Conservation (phyloP, 495 filamentous ascomycete species). For the Pseudotulostoma volvatum region DNA sequence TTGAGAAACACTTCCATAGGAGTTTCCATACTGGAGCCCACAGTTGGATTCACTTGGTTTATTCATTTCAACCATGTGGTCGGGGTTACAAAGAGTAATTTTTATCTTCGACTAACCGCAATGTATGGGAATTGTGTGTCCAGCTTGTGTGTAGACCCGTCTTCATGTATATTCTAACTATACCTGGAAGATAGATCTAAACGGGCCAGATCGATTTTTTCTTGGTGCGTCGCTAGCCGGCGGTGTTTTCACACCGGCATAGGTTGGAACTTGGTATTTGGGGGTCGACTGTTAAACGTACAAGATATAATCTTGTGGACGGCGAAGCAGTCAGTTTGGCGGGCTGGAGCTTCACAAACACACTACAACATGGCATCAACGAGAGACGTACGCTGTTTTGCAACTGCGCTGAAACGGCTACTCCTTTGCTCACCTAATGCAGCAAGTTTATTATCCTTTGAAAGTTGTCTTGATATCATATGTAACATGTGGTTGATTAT, state of each 20-base stretch:
- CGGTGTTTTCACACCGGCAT: neutral
- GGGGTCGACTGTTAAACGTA: neutral
- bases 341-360: neutral
- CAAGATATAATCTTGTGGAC: neutral
- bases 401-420: neutral
- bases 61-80: slow-evolving; percentile 2
- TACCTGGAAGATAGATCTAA: neutral
- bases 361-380: neutral
- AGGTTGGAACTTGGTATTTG: neutral
- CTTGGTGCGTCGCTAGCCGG: neutral
- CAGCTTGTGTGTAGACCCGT: neutral
- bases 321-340: neutral
- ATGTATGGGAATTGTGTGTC: slow-evolving; percentile 6
- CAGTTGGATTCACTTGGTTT: slow-evolving; percentile 5
- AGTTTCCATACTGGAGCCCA: slow-evolving; percentile 1
- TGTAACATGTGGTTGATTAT: neutral
- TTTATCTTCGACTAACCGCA: slow-evolving; percentile 5
- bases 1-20: neutral
- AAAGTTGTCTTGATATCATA: neutral
- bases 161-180: neutral
- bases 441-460: neutral
- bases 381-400: neutral
- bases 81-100: slow-evolving; percentile 4
- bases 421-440: neutral
- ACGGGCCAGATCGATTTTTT: neutral